A percentile compares a stretch with the other conserved stretches of the same genome.
Conservation (phyloP, 2,329 filamentous ascomycete genomes). For the Paraphaeosphaeria minitans region DNA sequence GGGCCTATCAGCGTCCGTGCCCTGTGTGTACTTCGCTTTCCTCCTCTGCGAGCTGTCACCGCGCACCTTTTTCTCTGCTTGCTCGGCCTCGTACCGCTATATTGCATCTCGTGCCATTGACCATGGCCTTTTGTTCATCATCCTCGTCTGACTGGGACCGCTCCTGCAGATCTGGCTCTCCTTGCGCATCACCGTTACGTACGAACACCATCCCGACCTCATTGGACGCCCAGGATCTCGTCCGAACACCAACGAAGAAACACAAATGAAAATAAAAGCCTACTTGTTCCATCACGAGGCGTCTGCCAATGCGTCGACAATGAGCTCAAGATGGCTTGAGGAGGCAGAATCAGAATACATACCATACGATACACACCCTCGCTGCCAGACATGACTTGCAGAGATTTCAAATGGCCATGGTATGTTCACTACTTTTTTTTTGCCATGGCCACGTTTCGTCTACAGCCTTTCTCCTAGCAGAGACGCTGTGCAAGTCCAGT, state of each 20-base stretch:
- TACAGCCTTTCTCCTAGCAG: not conserved
- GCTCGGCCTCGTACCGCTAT: not conserved
- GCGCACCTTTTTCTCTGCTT: not conserved
- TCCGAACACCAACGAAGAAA: not conserved
- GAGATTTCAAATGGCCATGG: not conserved
- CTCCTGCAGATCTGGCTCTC: not conserved
- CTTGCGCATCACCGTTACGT: not conserved
- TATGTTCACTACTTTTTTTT: not conserved
- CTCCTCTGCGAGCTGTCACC: not conserved
- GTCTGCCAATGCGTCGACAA: not conserved
- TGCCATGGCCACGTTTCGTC: not conserved
- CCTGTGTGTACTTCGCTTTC: not conserved
- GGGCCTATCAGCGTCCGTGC: slow-evolving; percentile 11
- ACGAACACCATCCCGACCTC: not conserved
- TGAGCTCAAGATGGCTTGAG: not conserved
- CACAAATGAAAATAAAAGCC: not conserved
- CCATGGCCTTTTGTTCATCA: not conserved
- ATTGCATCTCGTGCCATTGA: slow-evolving; percentile 1
- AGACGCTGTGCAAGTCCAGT: not conserved
- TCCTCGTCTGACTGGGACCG: not conserved
- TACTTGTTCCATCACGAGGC: not conserved
- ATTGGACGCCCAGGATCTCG: not conserved
- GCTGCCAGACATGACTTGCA: not conserved
- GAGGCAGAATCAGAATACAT: not conserved
- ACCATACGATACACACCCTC: not conserved